Base-by-base conservation (phyloP, 1,139 yeast species). In the Arxiozyma heterogenica region DNA sequence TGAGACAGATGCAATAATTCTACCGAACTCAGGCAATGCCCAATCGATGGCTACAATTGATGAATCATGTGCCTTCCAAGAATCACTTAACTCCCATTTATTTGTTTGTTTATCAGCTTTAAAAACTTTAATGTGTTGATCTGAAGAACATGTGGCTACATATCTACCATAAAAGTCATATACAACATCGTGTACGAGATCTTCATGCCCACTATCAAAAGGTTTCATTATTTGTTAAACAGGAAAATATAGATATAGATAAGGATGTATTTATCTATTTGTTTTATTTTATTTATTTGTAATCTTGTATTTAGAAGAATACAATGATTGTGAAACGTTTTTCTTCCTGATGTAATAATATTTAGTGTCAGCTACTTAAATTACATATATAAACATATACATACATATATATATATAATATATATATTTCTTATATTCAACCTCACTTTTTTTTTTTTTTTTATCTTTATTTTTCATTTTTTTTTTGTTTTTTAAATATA, bases 21-120 rank as follows among this genome's bases (percentile, higher is more conserved):
- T 87, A 5, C 96, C 94, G 68, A 83, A 90, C 68, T 90, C 95
- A 1, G 98, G 98, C 54, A 88, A 86, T 0, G 98, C 97, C 95
- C 97, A 93, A 53, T 83, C 82, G 6, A 93, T 75, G 61, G 85
- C 82, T 48, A 88, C 86, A 38, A 93, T 80, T 59, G 91, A 82
- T 8, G 95, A 84, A 63, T 93, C 96, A 67, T 93, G 98, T 0
- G 98, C 98, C 62, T 86, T 86, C 95, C 96, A 91, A 59, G 86
- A 83, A 69, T 90, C 96, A 61, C 84, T 83, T 54, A 86, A 71
- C 18, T 80, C 80, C 97, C 97, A 91, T 38, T 82, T 78, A 41
- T 74, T 75, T 12, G 71, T 65, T n/a, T 68, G 67, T 17, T 80
- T 69, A 61, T 83, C 87, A 51, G 84, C 72, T 65, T 86, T 93